Evolutionary conservation across 2,329 filamentous ascomycete genomes (phyloP).

Genomic region (Xylaria sp.): DNA sequence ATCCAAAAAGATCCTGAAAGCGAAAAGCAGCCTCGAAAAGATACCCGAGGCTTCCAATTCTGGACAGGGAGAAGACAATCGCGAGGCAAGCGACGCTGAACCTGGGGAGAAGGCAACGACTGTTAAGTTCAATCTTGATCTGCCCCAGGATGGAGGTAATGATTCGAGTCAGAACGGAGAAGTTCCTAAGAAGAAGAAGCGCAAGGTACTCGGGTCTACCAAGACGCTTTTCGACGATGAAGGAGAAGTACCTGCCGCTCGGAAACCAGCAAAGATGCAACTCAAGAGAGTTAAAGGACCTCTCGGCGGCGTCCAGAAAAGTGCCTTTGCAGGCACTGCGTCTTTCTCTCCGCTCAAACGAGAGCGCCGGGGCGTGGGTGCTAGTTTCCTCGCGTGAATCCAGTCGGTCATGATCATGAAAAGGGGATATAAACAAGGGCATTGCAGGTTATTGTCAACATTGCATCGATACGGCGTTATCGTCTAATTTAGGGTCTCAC

Average conservation of each 20-base stretch:
- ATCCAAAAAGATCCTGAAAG: slow-evolving; percentile 49
- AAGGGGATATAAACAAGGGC: slow-evolving; percentile 8
- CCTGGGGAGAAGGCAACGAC: slow-evolving; percentile 45
- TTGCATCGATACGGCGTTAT: slow-evolving; percentile 42
- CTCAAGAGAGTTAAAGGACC: slow-evolving; percentile 51
- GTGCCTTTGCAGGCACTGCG: slow-evolving; percentile 62
- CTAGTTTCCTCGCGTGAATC: slow-evolving; percentile 67
- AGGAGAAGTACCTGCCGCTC: slow-evolving; percentile 52
- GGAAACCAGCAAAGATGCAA: slow-evolving; percentile 47
- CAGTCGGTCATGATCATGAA: slow-evolving; percentile 29
- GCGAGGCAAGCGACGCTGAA: slow-evolving; percentile 42
- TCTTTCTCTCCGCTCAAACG: slow-evolving; percentile 79
- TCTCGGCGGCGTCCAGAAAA: slow-evolving; percentile 53
- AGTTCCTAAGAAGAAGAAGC: slow-evolving; percentile 73
- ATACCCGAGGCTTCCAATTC: slow-evolving; percentile 51
- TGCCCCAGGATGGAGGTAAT: slow-evolving; percentile 45
- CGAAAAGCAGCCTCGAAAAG: slow-evolving; percentile 49
- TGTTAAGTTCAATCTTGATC: slow-evolving; percentile 50
- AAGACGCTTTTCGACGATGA: slow-evolving; percentile 78
- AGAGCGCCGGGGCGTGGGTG: slow-evolving; percentile 70
- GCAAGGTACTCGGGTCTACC: slow-evolving; percentile 74
- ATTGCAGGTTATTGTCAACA: slow-evolving; percentile 14
- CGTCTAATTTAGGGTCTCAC: slow-evolving; percentile 16
- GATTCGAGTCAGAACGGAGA: slow-evolving; percentile 45
- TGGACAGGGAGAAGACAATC: slow-evolving; percentile 25